Evolutionary conservation across 2,329 filamentous ascomycete species (phyloP).

Genomic region (Calonectria ilicicola): DNA sequence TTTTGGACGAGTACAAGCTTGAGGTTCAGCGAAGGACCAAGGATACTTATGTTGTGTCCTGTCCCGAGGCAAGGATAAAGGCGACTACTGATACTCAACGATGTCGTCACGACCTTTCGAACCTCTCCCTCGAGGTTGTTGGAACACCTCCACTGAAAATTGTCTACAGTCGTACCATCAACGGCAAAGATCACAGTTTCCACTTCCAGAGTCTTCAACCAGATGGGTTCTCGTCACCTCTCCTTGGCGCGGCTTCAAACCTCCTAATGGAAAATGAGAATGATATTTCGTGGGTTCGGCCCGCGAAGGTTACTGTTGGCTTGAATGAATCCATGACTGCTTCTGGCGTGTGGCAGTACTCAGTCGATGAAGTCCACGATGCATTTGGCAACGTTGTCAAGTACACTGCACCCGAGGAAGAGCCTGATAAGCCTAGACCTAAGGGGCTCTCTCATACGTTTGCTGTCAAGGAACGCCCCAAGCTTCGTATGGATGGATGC

Average conservation of each 20-base stretch:
- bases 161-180: conserved; percentile 89
- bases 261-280: conserved; percentile 72
- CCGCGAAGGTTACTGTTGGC: conserved; percentile 80
- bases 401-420: conserved; percentile 76
- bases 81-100: conserved; percentile 71
- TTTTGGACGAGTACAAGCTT: conserved; percentile 93
- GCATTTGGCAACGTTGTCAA: conserved; percentile 87
- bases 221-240: conserved; percentile 83
- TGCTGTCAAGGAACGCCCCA: conserved; percentile 87
- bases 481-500: conserved; percentile 78
- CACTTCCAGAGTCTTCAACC: conserved; percentile 95
- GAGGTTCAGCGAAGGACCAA: conserved; percentile 83
- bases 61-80: conserved; percentile 82
- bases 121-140: conserved; percentile 84
- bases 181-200: conserved; percentile 84
- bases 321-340: conserved; percentile 89
- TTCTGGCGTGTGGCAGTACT: conserved; percentile 88
- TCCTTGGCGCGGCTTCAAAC: conserved; percentile 72
- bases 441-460: conserved; percentile 81
- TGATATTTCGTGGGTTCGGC: conserved; percentile 84
- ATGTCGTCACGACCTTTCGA: conserved; percentile 89
- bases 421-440: conserved; percentile 73
- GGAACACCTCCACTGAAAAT: conserved; percentile 94
- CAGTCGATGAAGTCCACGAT: conserved; percentile 92
- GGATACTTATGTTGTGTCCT: conserved; percentile 87